These are phyloP conservation scores for Pseudogymnoascus sp. DNA, from an alignment of 2,329 filamentous ascomycete species.

Conservation along the genomic window DNA sequence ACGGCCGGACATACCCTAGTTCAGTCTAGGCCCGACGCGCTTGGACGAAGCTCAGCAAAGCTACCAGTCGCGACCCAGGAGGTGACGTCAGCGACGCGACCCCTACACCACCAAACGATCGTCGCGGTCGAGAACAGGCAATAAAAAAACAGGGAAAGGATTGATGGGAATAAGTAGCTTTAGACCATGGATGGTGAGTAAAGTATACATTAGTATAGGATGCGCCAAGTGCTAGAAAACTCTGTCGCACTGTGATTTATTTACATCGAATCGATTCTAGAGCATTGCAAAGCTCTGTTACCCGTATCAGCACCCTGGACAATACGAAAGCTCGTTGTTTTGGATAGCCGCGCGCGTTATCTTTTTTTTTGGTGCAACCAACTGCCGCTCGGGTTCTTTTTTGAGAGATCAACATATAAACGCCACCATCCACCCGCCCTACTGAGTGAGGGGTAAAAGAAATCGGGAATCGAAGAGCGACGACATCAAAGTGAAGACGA, in stretches of 20 bases:
- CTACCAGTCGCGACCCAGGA: background rate
- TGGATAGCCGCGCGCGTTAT: constrained; percentile 8
- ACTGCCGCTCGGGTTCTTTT: background rate
- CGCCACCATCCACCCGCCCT: background rate
- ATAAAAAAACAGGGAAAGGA: constrained; percentile 7
- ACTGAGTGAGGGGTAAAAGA: constrained; percentile 1
- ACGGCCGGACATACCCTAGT: background rate
- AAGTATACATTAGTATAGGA: background rate
- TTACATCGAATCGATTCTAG: background rate
- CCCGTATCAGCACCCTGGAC: background rate
- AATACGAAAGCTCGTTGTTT: constrained; percentile 2
- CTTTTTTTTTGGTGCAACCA: background rate
- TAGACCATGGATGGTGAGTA: background rate
- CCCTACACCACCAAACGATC: background rate
- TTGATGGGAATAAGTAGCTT: background rate
- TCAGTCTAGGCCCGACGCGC: background rate
- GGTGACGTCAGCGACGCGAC: background rate
- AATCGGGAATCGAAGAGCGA: background rate
- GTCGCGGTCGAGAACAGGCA: constrained; percentile 2
- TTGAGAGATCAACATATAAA: constrained; percentile 6
- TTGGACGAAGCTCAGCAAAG: background rate
- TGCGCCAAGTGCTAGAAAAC: background rate
- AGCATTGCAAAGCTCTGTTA: background rate
- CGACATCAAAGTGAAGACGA: background rate
- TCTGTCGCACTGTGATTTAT: background rate